Percentiles rank a stretch among this genome's conserved stretches.
Conservation (phyloP, 2,329 filamentous ascomycete genomes). For the Scytalidium lignicola region DNA sequence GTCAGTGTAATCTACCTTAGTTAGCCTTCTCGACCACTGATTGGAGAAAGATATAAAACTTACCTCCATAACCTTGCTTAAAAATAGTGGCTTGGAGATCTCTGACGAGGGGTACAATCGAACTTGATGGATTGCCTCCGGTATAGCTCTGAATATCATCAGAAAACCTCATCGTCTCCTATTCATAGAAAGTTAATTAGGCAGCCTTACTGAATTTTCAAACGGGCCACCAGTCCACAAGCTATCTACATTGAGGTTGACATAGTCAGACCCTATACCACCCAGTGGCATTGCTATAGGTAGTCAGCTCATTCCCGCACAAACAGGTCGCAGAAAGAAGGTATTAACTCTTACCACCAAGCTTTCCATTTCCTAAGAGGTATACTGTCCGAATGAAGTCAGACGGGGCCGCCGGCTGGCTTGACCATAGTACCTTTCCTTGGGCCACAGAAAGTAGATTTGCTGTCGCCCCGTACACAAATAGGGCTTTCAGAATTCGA, state of each 20-base stretch:
- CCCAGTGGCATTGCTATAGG: constrained; percentile 37
- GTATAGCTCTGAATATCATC: constrained; percentile 32
- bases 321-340: too few species aligned
- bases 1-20: too few species aligned
- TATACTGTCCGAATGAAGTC: constrained; percentile 33
- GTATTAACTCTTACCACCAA: constrained; percentile 34
- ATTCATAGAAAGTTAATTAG: neutral
- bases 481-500: too few species aligned
- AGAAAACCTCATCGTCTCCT: too few species aligned
- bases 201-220: constrained; percentile 29
- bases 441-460: constrained; percentile 30
- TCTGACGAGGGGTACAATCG: too few species aligned
- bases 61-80: too few species aligned
- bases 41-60: too few species aligned
- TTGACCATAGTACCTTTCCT: constrained; percentile 10
- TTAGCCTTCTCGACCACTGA: too few species aligned
- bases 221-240: constrained; percentile 48
- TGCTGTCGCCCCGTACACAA: constrained; percentile 32
- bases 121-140: constrained; percentile 39
- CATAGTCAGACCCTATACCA: constrained; percentile 33
- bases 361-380: constrained; percentile 42
- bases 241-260: constrained; percentile 44
- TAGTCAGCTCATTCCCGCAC: neutral
- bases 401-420: constrained; percentile 6
- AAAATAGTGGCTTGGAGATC: too few species aligned